Evolutionary conservation across 2,329 filamentous ascomycete species (phyloP).

Genomic region (Berkeleyomyces basicola): DNA sequence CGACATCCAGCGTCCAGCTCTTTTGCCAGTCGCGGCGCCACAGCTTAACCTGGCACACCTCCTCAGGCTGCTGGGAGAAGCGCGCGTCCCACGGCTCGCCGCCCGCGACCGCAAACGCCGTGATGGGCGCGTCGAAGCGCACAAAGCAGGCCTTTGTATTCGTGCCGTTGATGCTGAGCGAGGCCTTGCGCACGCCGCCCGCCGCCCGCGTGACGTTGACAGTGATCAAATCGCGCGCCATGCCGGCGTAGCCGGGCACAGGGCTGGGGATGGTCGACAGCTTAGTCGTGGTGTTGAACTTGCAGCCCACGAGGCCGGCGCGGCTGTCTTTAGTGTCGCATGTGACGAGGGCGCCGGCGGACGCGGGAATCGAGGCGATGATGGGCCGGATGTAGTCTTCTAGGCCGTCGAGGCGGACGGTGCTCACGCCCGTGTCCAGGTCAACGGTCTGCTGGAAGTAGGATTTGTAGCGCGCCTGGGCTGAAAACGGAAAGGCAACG

Average conservation of each 20-base stretch:
- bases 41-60: constrained; percentile 52
- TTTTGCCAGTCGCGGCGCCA: constrained; percentile 71
- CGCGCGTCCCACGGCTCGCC: constrained; percentile 42
- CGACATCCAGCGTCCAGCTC: constrained; percentile 59
- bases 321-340: constrained; percentile 32
- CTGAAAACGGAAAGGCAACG: constrained; percentile 73
- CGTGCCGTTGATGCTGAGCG: constrained; percentile 48
- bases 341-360: constrained; percentile 40
- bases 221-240: constrained; percentile 33
- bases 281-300: constrained; percentile 39
- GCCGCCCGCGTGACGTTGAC: constrained; percentile 37
- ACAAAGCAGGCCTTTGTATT: constrained; percentile 71
- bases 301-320: constrained; percentile 45
- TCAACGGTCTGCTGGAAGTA: constrained; percentile 74
- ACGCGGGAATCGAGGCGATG: constrained; percentile 52
- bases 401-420: constrained; percentile 52
- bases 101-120: constrained; percentile 45
- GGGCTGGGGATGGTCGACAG: constrained; percentile 20
- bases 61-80: constrained; percentile 46
- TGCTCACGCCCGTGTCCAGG: constrained; percentile 54
- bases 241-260: constrained; percentile 21
- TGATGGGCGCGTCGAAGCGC: constrained; percentile 51
- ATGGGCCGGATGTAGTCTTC: constrained; percentile 50
- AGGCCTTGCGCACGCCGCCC: constrained; percentile 30
- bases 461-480: constrained; percentile 63